These are phyloP conservation scores for Asterophora parasitica DNA, from an alignment of 768 basidiomycete genomes.

Conservation along the genomic window DNA sequence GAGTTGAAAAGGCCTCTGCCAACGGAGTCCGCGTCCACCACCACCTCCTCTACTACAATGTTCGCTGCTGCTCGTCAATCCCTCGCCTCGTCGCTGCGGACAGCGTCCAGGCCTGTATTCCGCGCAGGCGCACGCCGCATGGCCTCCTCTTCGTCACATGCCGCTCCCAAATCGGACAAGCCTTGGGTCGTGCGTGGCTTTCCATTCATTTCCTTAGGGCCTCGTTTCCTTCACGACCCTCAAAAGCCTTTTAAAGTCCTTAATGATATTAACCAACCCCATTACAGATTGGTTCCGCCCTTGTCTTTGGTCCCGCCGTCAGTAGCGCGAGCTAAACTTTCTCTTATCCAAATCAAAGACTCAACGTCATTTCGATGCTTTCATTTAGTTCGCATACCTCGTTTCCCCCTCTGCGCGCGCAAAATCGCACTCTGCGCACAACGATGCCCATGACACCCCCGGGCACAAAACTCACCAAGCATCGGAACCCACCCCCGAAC, in stretches of 20 bases:
- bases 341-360: background rate
- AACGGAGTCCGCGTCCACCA: constrained; percentile 11
- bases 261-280: background rate
- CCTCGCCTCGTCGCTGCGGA: constrained; percentile 25
- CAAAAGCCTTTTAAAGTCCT: background rate
- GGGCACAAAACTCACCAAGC: constrained; percentile 12
- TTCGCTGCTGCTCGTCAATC: constrained; percentile 33
- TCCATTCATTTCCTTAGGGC: background rate
- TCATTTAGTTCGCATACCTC: constrained; percentile 34
- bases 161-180: constrained; percentile 31
- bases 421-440: constrained; percentile 25
- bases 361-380: background rate
- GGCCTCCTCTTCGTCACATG: constrained; percentile 35
- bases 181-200: constrained; percentile 39
- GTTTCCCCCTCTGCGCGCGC: constrained; percentile 37
- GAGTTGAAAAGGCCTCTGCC: constrained; percentile 12
- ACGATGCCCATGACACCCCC: constrained; percentile 32
- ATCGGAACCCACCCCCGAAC: constrained; percentile 11
- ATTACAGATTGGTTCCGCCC: constrained; percentile 33
- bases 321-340: constrained; percentile 12
- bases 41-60: constrained; percentile 23
- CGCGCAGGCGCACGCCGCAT: constrained; percentile 30
- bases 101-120: constrained; percentile 13
- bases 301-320: constrained; percentile 38
- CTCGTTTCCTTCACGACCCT: constrained; percentile 6